phyloP scores from a whole-genome alignment of 805 yeast genomes.

The Candida namnaoensis region DNA sequence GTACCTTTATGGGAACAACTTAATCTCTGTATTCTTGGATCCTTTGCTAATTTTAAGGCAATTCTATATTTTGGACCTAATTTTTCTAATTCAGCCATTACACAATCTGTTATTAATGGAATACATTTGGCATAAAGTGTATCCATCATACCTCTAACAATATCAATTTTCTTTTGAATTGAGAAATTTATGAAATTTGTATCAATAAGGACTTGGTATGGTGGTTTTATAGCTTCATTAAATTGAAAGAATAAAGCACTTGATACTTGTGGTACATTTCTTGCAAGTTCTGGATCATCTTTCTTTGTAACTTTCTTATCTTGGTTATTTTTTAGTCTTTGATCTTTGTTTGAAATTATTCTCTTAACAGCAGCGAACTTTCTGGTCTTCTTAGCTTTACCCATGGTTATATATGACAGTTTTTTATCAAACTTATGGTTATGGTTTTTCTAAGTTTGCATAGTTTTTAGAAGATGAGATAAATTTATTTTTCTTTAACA shows the following conservation, averaged over 20 bases:
- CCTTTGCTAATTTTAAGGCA: slow-evolving; percentile 87
- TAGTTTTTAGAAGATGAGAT: too few relatives aligned
- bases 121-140: slow-evolving; percentile 89
- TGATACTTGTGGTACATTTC: slow-evolving; percentile 85
- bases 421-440: too few relatives aligned
- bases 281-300: slow-evolving; percentile 71
- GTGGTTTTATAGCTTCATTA: slow-evolving; percentile 94
- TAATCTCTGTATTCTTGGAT: slow-evolving; percentile 81
- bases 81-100: slow-evolving; percentile 95
- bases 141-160: slow-evolving; percentile 97
- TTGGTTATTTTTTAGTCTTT: slow-evolving; percentile 40
- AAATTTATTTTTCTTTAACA: too few relatives aligned
- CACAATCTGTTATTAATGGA: slow-evolving; percentile 95
- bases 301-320: slow-evolving; percentile 28
- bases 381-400: slow-evolving; percentile 94
- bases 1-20: slow-evolving; percentile 93
- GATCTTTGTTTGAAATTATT: slow-evolving; percentile 65
- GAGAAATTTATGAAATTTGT: slow-evolving; percentile 96
- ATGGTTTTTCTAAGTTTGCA: too few relatives aligned
- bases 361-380: slow-evolving; percentile 92
- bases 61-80: slow-evolving; percentile 92
- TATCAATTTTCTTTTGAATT: slow-evolving; percentile 89
- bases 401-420: too few relatives aligned
- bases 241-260: slow-evolving; percentile 92
- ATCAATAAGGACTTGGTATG: slow-evolving; percentile 92